These are phyloP conservation scores for Phytopythium mirpurense DNA, from an alignment of 352 stramenopile species.

Conservation along the genomic window DNA sequence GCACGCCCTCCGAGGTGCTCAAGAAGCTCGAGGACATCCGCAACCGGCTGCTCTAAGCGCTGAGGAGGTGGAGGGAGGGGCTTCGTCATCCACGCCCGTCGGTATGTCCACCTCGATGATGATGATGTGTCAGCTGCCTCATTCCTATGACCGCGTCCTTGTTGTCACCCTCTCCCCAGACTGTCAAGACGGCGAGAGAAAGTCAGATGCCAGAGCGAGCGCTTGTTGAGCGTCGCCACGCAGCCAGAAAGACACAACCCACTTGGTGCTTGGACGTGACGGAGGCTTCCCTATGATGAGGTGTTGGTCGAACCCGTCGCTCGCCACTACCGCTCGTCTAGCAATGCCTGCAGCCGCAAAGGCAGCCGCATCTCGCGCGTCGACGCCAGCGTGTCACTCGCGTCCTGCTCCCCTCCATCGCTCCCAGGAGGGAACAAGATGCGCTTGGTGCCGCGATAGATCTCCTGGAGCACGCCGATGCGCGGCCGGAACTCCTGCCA, in stretches of 20 bases:
- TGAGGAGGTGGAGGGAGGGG: no score
- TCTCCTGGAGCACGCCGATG: conserved; percentile 60
- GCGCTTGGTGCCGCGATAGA: conserved; percentile 50
- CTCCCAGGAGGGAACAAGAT: conserved; percentile 49
- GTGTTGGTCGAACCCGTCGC: neutral
- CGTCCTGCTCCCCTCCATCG: neutral
- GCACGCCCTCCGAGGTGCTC: conserved; percentile 94
- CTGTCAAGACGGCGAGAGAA: neutral
- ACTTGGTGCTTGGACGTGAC: no score
- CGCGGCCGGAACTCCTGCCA: conserved; percentile 62
- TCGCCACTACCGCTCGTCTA: neutral
- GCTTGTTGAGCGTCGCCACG: no score
- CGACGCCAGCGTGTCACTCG: neutral
- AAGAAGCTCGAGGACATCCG: conserved; percentile 99
- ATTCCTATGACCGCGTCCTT: neutral
- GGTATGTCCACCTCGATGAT: neutral
- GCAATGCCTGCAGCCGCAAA: conserved; percentile 6
- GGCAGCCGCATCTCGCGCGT: conserved; percentile 41
- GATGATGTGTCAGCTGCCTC: neutral
- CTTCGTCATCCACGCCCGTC: no score
- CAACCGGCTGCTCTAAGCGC: conserved; percentile 92
- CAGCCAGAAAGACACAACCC: no score
- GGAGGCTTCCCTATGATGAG: no score
- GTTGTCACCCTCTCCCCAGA: neutral
- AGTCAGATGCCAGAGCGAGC: neutral